Evolutionary conservation across 176 grass and related monocot genomes (phyloP), one percentile per base, ranked within the genome.

Genomic region (Oryza nivara): DNA sequence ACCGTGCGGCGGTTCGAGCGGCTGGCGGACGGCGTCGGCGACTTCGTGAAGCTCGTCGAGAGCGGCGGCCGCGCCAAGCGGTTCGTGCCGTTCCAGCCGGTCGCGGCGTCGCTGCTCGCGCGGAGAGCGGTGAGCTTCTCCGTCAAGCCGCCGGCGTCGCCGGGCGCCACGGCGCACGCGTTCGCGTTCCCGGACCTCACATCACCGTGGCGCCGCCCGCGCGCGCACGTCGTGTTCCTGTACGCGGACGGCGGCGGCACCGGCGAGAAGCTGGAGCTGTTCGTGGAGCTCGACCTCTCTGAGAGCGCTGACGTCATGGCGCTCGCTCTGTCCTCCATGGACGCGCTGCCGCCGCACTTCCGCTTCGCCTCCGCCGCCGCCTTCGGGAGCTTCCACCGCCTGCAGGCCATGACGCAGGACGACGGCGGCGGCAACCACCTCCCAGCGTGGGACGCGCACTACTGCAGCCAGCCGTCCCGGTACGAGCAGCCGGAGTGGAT

Each of bases 121-220:
- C 20, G 40, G 20, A n/a, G 38, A 23, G 19, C 70, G 41, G 20
- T 40, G 10, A 46, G 70, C 40, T 72, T 10, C 20, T 72, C 70
- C 20, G 10, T n/a, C 41, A 72, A 10, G 9, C 22, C 70, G 70
- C 9, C 70, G 70, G 20, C 20, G 70, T 54, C 16, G 16, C 16
- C 15, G 1, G 22, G 40, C 23, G 17, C 69, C 20, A 71, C 38
- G 69, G 19, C 69, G 17, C 69, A 71, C 69, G 69, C 69, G 9
- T 71, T 71, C 69, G 69, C 69, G 69, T 71, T 71, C 69, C 69
- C 69, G 19, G 69, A 71, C 69, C 38, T 71, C 1, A 71, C 69
- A 1, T 44, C 38, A 12, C 68, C 36, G 38, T 10, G 9, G 19
- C 38, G n/a, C 17, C 3, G 19, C 9, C 69, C 69, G 19, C 69